Percentiles rank a stretch among this genome's conserved stretches.
phyloP scores from a whole-genome alignment of 805 yeast genomes.

The Wickerhamomyces chaumierensis region DNA sequence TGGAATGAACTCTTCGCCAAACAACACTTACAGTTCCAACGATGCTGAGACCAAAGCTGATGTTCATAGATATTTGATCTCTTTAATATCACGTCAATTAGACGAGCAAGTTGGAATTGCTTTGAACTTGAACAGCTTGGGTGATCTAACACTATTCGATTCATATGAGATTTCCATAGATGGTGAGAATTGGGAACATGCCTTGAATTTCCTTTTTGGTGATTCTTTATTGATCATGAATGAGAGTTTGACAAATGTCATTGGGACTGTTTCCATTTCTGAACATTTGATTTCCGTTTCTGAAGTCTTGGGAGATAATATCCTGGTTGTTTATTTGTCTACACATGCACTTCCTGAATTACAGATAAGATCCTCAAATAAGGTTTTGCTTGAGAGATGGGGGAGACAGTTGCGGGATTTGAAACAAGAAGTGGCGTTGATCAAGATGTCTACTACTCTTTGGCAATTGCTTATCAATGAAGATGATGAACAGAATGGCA shows the following conservation, averaged over 20 bases:
- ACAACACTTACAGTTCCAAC: too few species aligned
- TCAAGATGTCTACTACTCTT: slow-evolving; percentile 39
- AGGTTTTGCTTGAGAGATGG: slow-evolving; percentile 30
- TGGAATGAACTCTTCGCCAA: too few species aligned
- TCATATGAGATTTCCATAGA: slow-evolving; percentile 29
- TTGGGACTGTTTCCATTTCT: slow-evolving; percentile 30
- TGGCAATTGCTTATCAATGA: slow-evolving; percentile 30
- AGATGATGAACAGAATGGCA: slow-evolving; percentile 12
- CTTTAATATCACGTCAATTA: neutral
- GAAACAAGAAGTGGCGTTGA: slow-evolving; percentile 20
- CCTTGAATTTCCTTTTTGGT: slow-evolving; percentile 24
- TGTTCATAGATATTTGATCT: slow-evolving; percentile 9
- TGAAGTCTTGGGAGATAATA: slow-evolving; percentile 14
- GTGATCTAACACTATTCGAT: slow-evolving; percentile 29
- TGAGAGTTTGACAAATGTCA: slow-evolving; percentile 14
- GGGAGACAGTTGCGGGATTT: slow-evolving; percentile 15
- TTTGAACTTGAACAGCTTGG: slow-evolving; percentile 11
- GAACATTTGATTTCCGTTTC: slow-evolving; percentile 25
- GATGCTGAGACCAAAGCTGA: too few species aligned
- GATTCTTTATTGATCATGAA: slow-evolving; percentile 19
- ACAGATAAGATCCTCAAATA: slow-evolving; percentile 21
- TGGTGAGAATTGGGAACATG: slow-evolving; percentile 30
- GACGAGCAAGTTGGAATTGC: slow-evolving; percentile 6
- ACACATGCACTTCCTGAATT: slow-evolving; percentile 35
- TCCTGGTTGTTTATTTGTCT: slow-evolving; percentile 26